phyloP scores from a whole-genome alignment of 1,284 basidiomycete genomes.

The Rhodotorula mucilaginosa region DNA sequence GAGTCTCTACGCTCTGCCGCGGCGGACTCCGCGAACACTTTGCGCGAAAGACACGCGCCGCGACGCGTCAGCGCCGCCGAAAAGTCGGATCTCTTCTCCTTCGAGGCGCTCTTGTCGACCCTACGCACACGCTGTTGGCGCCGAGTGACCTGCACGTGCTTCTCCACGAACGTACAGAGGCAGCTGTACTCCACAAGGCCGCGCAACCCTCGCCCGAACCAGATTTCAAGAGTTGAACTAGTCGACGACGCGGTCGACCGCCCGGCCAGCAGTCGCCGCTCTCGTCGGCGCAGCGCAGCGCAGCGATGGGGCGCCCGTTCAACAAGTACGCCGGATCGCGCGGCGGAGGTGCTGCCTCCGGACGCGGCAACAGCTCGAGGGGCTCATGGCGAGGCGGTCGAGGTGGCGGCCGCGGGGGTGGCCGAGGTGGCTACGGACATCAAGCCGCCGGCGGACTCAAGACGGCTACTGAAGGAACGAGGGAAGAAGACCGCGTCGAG shows the following conservation, averaged over 20 bases:
- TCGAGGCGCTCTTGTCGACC: background rate
- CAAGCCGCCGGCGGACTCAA: conserved; percentile 22
- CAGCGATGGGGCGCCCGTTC: conserved; percentile 20
- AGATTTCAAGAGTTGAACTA: background rate
- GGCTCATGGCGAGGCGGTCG: conserved; percentile 5
- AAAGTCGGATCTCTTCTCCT: too few relatives aligned
- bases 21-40: too few relatives aligned
- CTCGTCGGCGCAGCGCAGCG: background rate
- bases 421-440: conserved; percentile 22
- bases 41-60: background rate
- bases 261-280: too few relatives aligned
- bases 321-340: conserved; percentile 24
- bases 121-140: background rate
- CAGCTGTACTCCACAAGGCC: background rate
- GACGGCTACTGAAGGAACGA: conserved; percentile 26
- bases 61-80: background rate
- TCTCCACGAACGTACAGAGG: background rate
- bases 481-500: conserved; percentile 19
- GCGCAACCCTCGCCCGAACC: background rate
- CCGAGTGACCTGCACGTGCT: background rate
- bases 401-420: conserved; percentile 18
- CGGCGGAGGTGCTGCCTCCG: conserved; percentile 1
- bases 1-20: too few relatives aligned
- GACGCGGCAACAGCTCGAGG: background rate
- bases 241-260: background rate